Evolutionary conservation across 2,329 filamentous ascomycete genomes (phyloP), one percentile per base, ranked within the genome.

Genomic region (Cladophialophora yegresii): DNA sequence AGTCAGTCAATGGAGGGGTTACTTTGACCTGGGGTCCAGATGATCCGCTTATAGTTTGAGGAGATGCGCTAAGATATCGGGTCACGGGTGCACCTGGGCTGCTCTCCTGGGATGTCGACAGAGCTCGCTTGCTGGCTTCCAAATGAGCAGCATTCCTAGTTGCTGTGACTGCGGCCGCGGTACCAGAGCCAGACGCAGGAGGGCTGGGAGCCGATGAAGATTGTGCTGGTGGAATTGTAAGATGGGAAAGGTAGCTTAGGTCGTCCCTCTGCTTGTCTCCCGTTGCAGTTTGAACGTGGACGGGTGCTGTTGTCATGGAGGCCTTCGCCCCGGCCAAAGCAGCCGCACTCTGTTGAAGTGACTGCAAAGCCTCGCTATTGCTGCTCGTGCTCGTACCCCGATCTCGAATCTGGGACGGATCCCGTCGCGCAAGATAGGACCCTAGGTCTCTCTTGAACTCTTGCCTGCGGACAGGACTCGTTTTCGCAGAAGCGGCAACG

Each of bases 401-500:
- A 58, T n/a, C 30, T 57, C 66, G 49, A 49, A 13, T 55, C 22
- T 53, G 53, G 30, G 58, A 54, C 13, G 20, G n/a, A 23, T 68
- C 66, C 40, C 54, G 40, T 28, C 43, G 58, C 8, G 30, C 36
- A 45, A 64, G 47, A 53, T 68, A 66, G 53, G 56, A 62, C n/a
- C 58, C 49, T 32, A 32, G 45, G 26, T 65, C 57, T 60, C 54
- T 61, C 53, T 54, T 58, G 22, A 62, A 22, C 57, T 63, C 65
- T 54, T 62, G 66, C 49, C 62, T 62, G 49, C 65, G 60, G 10
- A 58, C 62, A 36, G 68, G 68, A 43, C 68, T 70, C 49, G 63
- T 67, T n/a, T 54, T 68, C n/a, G 66, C 57, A 43, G 66, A 68
- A 20, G 68, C 68, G 5, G 62, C 64, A 33, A 63, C 62, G n/a